Evolutionary conservation across 1,139 yeast species (phyloP), one percentile per base, ranked within the genome.

Genomic region (Magnusiomyces sp.): DNA sequence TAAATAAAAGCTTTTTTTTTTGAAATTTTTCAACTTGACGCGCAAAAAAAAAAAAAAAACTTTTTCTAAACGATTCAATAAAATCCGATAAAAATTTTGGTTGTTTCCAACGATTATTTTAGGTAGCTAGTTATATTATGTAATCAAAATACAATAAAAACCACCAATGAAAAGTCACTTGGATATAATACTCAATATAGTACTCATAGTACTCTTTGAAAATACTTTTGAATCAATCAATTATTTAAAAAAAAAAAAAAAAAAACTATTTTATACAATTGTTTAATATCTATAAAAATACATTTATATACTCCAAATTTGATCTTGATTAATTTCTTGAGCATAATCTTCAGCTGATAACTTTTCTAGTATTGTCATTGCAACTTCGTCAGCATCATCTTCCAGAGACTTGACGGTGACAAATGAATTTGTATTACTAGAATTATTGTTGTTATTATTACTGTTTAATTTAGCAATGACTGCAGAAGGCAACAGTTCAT

Each of bases 371-470:
- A 66, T 66, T 39, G 58, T 53, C 60, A 62, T 61, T 20, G 70
- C 70, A 62, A 66, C 63, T 47, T 61, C 64, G 50, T 66, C 70
- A 20, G 68, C 69, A 10, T 42, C 37, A 16, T 42, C 45, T 42
- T 17, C 38, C 5, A 19, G 2, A 32, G n/a, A 31, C 17, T 40
- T 40, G 34, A 7, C 14, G 42, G 27, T n/a, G 31, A 23, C n/a
- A 40, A 40, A 17, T 9, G 27, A 17, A 20, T 9, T 34, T 34
- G 37, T n/a, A 13, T 23, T 23, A 23, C 29, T 23, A 5, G 29
- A n/a, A n/a, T n/a, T 23, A 23, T 23, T 4, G 29, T 23, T 23
- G 29, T 23, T 23, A 23, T 23, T 23, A 23, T 23, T 23, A 23
- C 29, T 23, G 29, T 7, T 23, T 23, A 23, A 23, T 7, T 23